phyloP scores from a whole-genome alignment of 2,329 filamentous ascomycete genomes.

The Trichoderma semiorbis region DNA sequence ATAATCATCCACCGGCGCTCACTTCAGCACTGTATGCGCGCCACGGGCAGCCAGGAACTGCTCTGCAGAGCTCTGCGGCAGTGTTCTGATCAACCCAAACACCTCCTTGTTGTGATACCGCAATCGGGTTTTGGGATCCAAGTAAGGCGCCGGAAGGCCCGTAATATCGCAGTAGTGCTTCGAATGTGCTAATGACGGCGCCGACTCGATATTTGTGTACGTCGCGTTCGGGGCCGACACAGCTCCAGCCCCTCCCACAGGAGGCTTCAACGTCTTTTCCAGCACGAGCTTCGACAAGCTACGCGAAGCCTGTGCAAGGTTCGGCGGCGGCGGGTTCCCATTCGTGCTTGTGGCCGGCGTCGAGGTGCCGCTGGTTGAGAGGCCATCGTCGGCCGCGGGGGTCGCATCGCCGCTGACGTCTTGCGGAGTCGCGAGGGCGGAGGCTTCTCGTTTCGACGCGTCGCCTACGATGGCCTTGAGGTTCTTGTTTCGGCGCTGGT shows the following conservation, averaged over 20 bases:
- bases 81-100: slow-evolving; percentile 74
- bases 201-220: slow-evolving; percentile 95
- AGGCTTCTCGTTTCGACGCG: slow-evolving; percentile 84
- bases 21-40: slow-evolving; percentile 91
- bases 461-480: slow-evolving; percentile 95
- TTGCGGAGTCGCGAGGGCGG: slow-evolving; percentile 73
- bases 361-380: slow-evolving; percentile 56
- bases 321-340: slow-evolving; percentile 51
- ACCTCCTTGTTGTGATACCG: slow-evolving; percentile 92
- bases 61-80: slow-evolving; percentile 81
- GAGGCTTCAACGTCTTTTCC: slow-evolving; percentile 66
- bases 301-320: slow-evolving; percentile 84
- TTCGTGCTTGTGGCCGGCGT: slow-evolving; percentile 48
- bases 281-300: slow-evolving; percentile 84
- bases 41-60: slow-evolving; percentile 85
- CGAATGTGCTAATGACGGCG: slow-evolving; percentile 78
- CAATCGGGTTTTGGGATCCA: slow-evolving; percentile 90
- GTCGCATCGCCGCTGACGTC: slow-evolving; percentile 74
- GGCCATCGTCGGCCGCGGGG: slow-evolving; percentile 48
- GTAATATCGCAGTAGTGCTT: slow-evolving; percentile 96
- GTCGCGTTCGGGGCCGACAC: slow-evolving; percentile 66
- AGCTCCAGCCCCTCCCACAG: slow-evolving; percentile 23
- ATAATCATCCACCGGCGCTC: slow-evolving; percentile 29
- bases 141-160: slow-evolving; percentile 84
- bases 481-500: slow-evolving; percentile 96